phyloP scores from a whole-genome alignment of 306 rosid genomes.

The Vicia sativa region DNA sequence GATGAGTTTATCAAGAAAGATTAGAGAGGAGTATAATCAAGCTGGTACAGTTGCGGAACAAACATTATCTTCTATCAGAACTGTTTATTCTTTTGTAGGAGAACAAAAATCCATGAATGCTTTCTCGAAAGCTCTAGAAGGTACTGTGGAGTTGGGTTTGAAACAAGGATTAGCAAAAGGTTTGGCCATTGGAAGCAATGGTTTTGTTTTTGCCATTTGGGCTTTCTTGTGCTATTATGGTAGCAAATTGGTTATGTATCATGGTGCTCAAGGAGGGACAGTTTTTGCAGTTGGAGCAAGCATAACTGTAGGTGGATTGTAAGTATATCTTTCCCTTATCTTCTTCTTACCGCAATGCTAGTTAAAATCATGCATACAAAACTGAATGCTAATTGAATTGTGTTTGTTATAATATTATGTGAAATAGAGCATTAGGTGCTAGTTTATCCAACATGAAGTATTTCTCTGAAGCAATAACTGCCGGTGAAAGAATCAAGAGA shows the following conservation, averaged over 20 bases:
- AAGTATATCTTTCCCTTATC: constrained; percentile 24
- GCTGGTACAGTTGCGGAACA: constrained; percentile 85
- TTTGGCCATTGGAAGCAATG: constrained; percentile 88
- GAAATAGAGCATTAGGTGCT: constrained; percentile 36
- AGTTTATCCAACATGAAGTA: constrained; percentile 77
- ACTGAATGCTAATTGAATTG: no score
- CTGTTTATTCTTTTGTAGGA: constrained; percentile 83
- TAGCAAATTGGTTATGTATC: constrained; percentile 86
- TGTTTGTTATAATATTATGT: no score
- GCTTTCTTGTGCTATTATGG: constrained; percentile 78
- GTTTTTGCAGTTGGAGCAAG: constrained; percentile 83
- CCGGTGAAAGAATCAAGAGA: constrained; percentile 72
- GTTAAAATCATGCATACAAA: no score
- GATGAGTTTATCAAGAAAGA: constrained; percentile 65
- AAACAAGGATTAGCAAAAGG: constrained; percentile 93
- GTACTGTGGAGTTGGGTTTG: constrained; percentile 65
- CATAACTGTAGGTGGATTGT: constrained; percentile 86
- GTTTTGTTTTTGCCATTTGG: constrained; percentile 87
- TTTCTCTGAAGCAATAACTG: constrained; percentile 75
- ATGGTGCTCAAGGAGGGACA: constrained; percentile 80
- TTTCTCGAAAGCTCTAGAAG: constrained; percentile 72
- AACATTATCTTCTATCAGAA: constrained; percentile 79
- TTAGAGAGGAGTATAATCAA: constrained; percentile 63
- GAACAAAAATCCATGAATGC: constrained; percentile 69
- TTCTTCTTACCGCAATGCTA: not conserved